These are phyloP conservation scores for Globisporangium emineosum DNA, from an alignment of 352 stramenopile genomes.

Conservation along the genomic window DNA sequence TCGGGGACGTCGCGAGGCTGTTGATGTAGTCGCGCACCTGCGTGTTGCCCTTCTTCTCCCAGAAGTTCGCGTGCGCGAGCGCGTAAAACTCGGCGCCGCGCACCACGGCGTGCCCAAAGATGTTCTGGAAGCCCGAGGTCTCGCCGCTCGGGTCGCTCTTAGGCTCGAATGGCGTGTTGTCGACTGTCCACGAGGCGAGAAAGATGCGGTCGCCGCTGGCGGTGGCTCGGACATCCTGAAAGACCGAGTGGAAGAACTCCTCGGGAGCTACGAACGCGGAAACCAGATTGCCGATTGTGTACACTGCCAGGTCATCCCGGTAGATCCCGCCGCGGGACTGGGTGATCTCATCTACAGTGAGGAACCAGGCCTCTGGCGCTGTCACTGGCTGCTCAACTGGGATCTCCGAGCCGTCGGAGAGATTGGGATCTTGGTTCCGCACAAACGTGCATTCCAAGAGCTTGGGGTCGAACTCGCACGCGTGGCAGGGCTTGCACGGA, in stretches of 20 bases:
- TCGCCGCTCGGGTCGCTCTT: conserved; percentile 1
- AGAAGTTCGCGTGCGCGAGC: conserved; percentile 6
- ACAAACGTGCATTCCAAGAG: conserved; percentile 21
- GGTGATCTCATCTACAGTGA: conserved; percentile 28
- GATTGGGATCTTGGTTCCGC: conserved; percentile 7
- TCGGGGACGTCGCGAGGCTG: background rate
- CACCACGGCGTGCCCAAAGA: conserved; percentile 6
- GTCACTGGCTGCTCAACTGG: conserved; percentile 21
- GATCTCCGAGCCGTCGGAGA: conserved; percentile 22
- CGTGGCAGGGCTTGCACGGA: conserved; percentile 34
- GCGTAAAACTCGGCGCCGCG: conserved; percentile 4
- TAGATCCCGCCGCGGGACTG: conserved; percentile 20
- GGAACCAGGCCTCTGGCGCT: conserved; percentile 22
- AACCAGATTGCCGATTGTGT: conserved; percentile 18
- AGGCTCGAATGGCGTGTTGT: conserved; percentile 14
- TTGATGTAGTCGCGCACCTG: conserved; percentile 2
- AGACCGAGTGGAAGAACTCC: conserved; percentile 26
- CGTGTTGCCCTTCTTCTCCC: conserved; percentile 7
- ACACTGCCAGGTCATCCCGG: conserved; percentile 17
- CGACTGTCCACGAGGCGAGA: conserved; percentile 13
- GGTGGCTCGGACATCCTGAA: conserved; percentile 23
- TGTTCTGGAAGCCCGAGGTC: conserved; percentile 6
- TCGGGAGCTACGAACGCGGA: conserved; percentile 22
- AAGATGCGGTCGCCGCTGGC: conserved; percentile 20
- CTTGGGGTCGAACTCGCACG: conserved; percentile 25